Evolutionary conservation across 805 yeast genomes (phyloP).

Genomic region (Hanseniaspora valbyensis): DNA sequence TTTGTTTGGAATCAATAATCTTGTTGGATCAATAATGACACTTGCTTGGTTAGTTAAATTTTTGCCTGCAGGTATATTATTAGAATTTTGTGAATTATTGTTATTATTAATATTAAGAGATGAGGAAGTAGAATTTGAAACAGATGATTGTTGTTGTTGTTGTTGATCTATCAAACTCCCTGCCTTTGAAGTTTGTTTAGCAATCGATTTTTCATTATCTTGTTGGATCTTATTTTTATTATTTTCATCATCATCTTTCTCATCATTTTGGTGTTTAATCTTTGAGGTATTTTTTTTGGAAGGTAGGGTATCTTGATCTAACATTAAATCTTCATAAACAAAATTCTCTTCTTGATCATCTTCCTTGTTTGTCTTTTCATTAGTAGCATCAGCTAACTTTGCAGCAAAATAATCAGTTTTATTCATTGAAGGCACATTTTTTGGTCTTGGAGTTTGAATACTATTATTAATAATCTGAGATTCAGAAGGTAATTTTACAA

Average conservation of each 20-base stretch:
- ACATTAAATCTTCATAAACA: conserved; percentile 57
- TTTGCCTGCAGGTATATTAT: conserved; percentile 2
- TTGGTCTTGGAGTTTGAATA: conserved; percentile 12
- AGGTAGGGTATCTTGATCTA: conserved; percentile 24
- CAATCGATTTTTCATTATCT: conserved; percentile 11
- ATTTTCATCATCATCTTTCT: conserved; percentile 7
- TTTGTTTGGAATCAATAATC: conserved; percentile 11
- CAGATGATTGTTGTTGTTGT: not conserved
- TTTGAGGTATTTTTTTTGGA: not conserved
- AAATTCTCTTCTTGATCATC: conserved; percentile 89
- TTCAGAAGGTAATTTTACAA: conserved; percentile 7
- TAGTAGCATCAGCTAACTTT: conserved; percentile 84
- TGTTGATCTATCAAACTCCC: not conserved
- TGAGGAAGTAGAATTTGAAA: not conserved
- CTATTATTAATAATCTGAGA: conserved; percentile 11
- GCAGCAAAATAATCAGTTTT: conserved; percentile 93
- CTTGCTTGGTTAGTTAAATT: conserved; percentile 14
- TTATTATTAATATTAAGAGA: not conserved
- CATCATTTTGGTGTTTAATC: conserved; percentile 16
- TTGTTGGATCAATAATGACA: conserved; percentile 15
- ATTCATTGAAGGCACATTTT: conserved; percentile 15
- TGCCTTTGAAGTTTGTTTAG: conserved; percentile 1
- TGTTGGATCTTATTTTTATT: not conserved
- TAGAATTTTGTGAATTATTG: not conserved
- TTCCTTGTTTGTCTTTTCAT: conserved; percentile 48